Base-by-base conservation (phyloP, 2,329 filamentous ascomycete species). In the Tothia fuscella region DNA sequence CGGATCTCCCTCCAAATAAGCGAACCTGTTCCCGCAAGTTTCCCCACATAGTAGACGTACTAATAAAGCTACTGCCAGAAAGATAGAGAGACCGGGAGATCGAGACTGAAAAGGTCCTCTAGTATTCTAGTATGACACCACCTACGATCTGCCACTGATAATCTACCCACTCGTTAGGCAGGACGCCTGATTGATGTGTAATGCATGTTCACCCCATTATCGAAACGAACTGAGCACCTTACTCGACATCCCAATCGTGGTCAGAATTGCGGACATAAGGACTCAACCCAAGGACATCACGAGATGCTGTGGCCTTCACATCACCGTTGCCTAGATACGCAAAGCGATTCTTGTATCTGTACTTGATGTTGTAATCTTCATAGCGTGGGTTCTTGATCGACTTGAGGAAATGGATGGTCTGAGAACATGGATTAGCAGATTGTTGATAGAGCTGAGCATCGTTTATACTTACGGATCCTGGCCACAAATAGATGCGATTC, bases 221-320 rank as follows among this genome's bases (percentile, higher is more conserved):
- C n/a, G n/a, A n/a, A n/a, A n/a, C n/a, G n/a, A 20, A 35, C 13
- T 25, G 5, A 17, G 14, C 24, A 19, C 3, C 26, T 32, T 58
- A 67, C 21, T 66, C 65, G 29, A 69, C 56, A 29, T 53, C 55
- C 66, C 65, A 68, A 20, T 65, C 63, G 36, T 63, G 55, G 46
- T 69, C 66, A 26, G 50, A 56, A 47, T 57, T 61, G 37, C 65
- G 57, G 41, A 68, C 61, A 45, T 68, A 68, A 4, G 65, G 59
- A 42, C 61, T 62, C 29, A 69, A 48, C 3, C 64, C 64, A 17
- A 54, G 49, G 22, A 63, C 50, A 40, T 65, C 60, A 26, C 56
- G 54, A 6, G 56, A 61, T 13, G 54, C 53, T 40, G 60, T 62
- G 3, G 64, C 63, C 53, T 67, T 67, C 19, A 68, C 60, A 47